Percentiles rank a stretch among this genome's conserved stretches.
phyloP scores from a whole-genome alignment of 495 filamentous ascomycete genomes.

The Talaromyces trachyspermus region DNA sequence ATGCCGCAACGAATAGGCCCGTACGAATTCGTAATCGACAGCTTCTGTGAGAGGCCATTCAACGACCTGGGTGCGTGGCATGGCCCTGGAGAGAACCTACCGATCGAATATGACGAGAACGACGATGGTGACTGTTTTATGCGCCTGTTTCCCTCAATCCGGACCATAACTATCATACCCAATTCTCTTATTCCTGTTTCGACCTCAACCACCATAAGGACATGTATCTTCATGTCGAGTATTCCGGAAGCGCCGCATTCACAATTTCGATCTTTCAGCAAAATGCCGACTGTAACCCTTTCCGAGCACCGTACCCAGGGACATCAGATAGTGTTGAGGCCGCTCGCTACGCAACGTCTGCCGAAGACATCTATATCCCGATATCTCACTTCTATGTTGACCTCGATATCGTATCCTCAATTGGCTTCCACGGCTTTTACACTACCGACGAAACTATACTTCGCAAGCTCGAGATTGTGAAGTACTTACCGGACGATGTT shows the following conservation, averaged over 20 bases:
- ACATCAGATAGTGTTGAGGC: constrained; percentile 71
- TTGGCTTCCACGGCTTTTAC: constrained; percentile 66
- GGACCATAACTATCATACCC: constrained; percentile 63
- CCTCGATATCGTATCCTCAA: constrained; percentile 49
- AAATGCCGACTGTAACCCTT: constrained; percentile 54
- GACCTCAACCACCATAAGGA: constrained; percentile 51
- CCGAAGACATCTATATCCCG: constrained; percentile 62
- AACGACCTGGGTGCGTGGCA: constrained; percentile 69
- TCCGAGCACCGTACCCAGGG: constrained; percentile 58
- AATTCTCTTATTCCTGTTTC: constrained; percentile 50
- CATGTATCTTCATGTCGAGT: constrained; percentile 64
- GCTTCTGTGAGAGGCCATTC: constrained; percentile 44
- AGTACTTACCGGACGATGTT: constrained; percentile 41
- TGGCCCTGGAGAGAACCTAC: constrained; percentile 56
- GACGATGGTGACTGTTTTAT: constrained; percentile 26
- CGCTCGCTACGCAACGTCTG: constrained; percentile 47
- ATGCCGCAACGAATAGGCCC: constrained; percentile 4
- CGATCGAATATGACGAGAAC: constrained; percentile 39
- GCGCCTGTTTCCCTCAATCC: constrained; percentile 58
- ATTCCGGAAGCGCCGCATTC: constrained; percentile 59
- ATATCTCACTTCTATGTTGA: constrained; percentile 66
- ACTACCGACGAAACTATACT: constrained; percentile 44
- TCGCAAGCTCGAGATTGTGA: constrained; percentile 57
- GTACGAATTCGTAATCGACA: constrained; percentile 53
- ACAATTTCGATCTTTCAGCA: constrained; percentile 66